Evolutionary conservation across 1,284 basidiomycete species (phyloP).

Genomic region (Ganoderma boninense): DNA sequence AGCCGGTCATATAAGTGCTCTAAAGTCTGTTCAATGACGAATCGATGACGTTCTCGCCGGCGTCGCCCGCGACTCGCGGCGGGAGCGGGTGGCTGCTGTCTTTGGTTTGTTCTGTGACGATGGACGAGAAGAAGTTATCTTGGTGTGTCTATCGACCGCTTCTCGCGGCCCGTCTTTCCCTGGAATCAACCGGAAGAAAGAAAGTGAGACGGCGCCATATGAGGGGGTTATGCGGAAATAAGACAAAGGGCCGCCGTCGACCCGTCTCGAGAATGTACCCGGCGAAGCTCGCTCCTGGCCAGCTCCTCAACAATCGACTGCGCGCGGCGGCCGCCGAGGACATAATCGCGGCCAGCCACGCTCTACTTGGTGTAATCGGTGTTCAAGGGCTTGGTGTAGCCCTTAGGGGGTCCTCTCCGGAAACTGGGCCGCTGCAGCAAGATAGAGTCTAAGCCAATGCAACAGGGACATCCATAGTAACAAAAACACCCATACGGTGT

Average conservation of each 20-base stretch:
- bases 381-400: constrained; percentile 90
- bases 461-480: neutral
- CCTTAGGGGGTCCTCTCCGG: constrained; percentile 86
- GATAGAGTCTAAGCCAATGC: neutral
- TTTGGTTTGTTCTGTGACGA: constrained; percentile 62
- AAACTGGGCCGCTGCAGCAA: constrained; percentile 70
- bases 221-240: constrained; percentile 30
- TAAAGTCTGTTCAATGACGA: constrained; percentile 48
- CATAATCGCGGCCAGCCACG: constrained; percentile 79
- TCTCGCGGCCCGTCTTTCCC: constrained; percentile 68
- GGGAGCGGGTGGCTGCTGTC: constrained; percentile 60
- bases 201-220: neutral
- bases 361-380: constrained; percentile 90
- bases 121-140: constrained; percentile 81
- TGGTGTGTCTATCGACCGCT: constrained; percentile 58
- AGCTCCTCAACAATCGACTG: constrained; percentile 74
- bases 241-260: constrained; percentile 78
- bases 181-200: constrained; percentile 35
- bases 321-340: constrained; percentile 68
- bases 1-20: neutral
- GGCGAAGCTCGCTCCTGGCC: constrained; percentile 75
- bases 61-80: constrained; percentile 76
- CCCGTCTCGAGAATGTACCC: constrained; percentile 76
- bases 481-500: constrained; percentile 59
- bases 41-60: constrained; percentile 80